These are phyloP conservation scores for Furcasterigmium furcatum DNA, from an alignment of 2,329 filamentous ascomycete genomes.

Conservation along the genomic window DNA sequence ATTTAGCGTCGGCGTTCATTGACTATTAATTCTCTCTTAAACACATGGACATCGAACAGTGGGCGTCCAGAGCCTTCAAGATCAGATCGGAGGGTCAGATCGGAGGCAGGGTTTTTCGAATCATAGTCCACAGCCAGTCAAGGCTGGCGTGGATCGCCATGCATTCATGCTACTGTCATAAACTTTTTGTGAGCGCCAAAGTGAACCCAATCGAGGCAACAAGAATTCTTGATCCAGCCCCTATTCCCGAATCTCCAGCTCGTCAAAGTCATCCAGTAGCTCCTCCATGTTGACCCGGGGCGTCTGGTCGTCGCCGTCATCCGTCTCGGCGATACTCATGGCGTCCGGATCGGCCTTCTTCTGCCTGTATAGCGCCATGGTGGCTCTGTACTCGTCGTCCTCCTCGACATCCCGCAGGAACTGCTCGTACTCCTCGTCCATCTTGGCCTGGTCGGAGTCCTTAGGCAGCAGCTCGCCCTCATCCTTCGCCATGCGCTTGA, in stretches of 20 bases:
- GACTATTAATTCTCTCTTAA: background rate
- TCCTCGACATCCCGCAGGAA: constrained; percentile 97
- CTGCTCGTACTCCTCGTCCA: constrained; percentile 94
- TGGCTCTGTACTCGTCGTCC: constrained; percentile 81
- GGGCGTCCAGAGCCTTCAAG: too few species aligned
- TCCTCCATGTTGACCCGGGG: constrained; percentile 76
- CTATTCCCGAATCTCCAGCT: constrained; percentile 67
- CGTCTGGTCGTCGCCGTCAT: constrained; percentile 59
- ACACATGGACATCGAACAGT: too few species aligned
- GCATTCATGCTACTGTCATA: too few species aligned
- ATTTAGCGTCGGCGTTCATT: constrained; percentile 1
- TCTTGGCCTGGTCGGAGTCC: constrained; percentile 81
- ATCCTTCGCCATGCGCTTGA: constrained; percentile 90
- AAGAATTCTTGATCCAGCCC: too few species aligned
- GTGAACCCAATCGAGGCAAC: too few species aligned
- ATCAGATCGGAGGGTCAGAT: too few species aligned
- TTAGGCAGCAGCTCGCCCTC: constrained; percentile 83
- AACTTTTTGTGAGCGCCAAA: too few species aligned
- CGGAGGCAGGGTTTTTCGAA: too few species aligned
- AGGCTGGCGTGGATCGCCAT: too few species aligned
- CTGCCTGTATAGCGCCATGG: constrained; percentile 81
- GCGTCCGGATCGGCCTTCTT: constrained; percentile 53
- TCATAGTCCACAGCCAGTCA: too few species aligned
- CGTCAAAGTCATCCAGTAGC: constrained; percentile 89
- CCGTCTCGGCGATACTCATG: constrained; percentile 66